phyloP scores from a whole-genome alignment of 1,284 basidiomycete species.

The Marasmius tenuissimus region DNA sequence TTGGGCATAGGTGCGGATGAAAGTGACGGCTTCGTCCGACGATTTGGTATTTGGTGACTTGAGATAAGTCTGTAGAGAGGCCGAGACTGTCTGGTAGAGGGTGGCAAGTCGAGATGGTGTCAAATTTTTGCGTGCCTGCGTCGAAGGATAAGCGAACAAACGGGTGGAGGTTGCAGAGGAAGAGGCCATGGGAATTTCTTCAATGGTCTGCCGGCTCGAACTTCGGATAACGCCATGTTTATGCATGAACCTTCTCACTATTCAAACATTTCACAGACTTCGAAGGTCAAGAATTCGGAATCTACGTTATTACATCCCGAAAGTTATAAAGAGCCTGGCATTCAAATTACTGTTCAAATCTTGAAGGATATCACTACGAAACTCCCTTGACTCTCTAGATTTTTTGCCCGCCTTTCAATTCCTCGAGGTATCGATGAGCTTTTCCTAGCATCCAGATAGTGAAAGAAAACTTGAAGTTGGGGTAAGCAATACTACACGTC shows the following conservation, averaged over 20 bases:
- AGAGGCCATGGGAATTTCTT: not conserved
- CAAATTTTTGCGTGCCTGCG: not conserved
- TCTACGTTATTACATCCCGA: no score
- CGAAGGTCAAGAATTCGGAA: no score
- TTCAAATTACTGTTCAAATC: no score
- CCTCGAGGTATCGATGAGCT: constrained; percentile 63
- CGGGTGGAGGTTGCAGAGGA: not conserved
- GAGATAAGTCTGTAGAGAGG: not conserved
- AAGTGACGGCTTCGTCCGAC: not conserved
- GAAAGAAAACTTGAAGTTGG: constrained; percentile 95
- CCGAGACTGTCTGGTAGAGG: constrained; percentile 1
- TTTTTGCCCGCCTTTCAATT: constrained; percentile 30
- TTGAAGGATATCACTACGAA: no score
- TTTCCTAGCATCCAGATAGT: constrained; percentile 91
- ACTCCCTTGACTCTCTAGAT: not conserved
- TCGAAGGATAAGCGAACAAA: not conserved
- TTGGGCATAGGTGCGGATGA: not conserved
- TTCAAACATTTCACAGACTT: no score
- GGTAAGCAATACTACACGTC: constrained; percentile 88
- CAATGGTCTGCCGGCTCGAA: no score
- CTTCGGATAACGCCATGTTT: no score
- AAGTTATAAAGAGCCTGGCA: no score
- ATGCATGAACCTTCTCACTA: no score
- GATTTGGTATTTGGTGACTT: not conserved
- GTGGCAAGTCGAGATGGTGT: constrained; percentile 1